Base-by-base conservation (phyloP, 2,329 filamentous ascomycete species). In the Colletotrichum musicola region DNA sequence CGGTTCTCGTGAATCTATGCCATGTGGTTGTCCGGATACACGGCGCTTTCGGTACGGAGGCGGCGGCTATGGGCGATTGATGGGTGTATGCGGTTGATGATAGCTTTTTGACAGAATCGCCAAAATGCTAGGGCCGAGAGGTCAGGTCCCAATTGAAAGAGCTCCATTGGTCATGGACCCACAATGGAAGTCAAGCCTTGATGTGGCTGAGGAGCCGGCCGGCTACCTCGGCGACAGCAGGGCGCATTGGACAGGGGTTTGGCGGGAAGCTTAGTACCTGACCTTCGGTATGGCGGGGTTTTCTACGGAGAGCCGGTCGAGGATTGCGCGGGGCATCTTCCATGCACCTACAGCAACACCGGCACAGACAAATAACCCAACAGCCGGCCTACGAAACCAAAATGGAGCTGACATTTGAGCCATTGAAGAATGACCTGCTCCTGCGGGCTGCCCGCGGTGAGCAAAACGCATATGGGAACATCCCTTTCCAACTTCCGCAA, bases 401-500 rank as follows among this genome's bases (percentile, higher is more conserved):
- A 72, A 94, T 94, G 92, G 83, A 84, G 70, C 85, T 89, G 74
- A 81, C 90, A 75, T 98, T 98, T 75, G 89, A 91, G 75, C 93
- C 94, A 65, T 83, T 98, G 79, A 90, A 97, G 83, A 99, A 99
- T 81, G 95, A 99, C 78, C 85, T 98, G 74, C 86, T 99, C 77
- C 85, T 99, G 68, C 90, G 96, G 78, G 93, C 95, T 74, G 96
- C 96, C 73, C 89, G 92, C 87, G 96, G 95, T 97, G 82, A 35
- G 30, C 7, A 10, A 35, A 35, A 7, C 30, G 30, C 7, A 35
- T 10, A 35, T 10, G 10, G 9, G 30, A 35, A 10, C 6, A 35
- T 35, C 30, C 38, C 13, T 56, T 50, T 54, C 44, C 25, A 27
- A 38, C 46, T 50, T 49, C 4, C 47, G 35, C 49, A 46, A 7